Percentiles rank a stretch among this genome's conserved stretches.
Evolutionary conservation across 2,329 filamentous ascomycete species (phyloP).

Genomic region (Exophiala viscosa): DNA sequence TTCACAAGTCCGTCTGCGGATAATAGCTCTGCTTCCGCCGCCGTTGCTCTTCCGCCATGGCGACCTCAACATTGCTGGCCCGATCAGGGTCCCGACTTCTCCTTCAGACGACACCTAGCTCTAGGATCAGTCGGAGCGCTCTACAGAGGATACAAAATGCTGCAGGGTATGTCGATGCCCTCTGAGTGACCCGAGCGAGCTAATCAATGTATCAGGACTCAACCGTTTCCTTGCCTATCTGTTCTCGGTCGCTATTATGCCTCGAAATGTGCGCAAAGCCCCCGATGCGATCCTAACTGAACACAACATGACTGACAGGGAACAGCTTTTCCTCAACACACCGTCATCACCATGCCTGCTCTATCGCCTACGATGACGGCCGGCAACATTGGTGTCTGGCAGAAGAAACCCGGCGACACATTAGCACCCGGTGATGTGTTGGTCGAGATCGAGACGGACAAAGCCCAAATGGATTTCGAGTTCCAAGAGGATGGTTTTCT

Average conservation of each 20-base stretch:
- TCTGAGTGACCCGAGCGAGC: background rate
- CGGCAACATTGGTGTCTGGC: constrained; percentile 95
- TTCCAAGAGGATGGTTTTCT: constrained; percentile 97
- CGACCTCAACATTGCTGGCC: constrained; percentile 49
- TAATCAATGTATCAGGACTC: constrained; percentile 18
- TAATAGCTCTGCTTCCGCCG: constrained; percentile 4
- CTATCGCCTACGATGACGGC: constrained; percentile 96
- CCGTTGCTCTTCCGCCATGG: constrained; percentile 45
- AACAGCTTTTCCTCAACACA: constrained; percentile 87
- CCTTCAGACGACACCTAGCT: constrained; percentile 36
- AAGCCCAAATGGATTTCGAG: constrained; percentile 99
- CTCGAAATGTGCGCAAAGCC: constrained; percentile 57
- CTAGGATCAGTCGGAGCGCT: constrained; percentile 41
- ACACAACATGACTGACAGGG: constrained; percentile 23
- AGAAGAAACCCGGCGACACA: constrained; percentile 90
- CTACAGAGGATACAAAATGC: constrained; percentile 43
- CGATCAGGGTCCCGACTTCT: constrained; percentile 43
- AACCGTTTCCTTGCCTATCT: constrained; percentile 49
- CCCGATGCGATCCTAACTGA: constrained; percentile 5
- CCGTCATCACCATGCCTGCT: constrained; percentile 94
- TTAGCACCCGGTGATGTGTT: constrained; percentile 90
- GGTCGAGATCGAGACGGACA: constrained; percentile 98
- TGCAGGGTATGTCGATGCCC: constrained; percentile 36
- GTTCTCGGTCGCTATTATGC: constrained; percentile 65
- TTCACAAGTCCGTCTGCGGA: constrained; percentile 6